Evolutionary conservation across 352 stramenopile species (phyloP).

Genomic region (Plasmopara viticola): DNA sequence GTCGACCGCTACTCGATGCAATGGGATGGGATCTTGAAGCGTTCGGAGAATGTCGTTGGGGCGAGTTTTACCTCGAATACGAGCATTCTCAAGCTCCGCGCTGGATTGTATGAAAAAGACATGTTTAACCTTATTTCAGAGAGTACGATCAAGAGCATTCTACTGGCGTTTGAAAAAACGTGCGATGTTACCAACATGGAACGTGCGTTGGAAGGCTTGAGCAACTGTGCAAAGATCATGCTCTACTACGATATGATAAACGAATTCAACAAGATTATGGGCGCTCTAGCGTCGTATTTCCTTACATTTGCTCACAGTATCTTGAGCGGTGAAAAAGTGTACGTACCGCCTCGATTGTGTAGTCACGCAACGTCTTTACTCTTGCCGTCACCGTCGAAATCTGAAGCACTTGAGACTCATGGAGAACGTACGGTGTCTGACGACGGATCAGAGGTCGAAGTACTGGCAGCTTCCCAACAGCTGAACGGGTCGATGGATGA

Average conservation of each 20-base stretch:
- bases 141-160: slow-evolving; percentile 69
- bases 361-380: slow-evolving; percentile 17
- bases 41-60: slow-evolving; percentile 81
- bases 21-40: slow-evolving; percentile 84
- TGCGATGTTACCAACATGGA: slow-evolving; percentile 83
- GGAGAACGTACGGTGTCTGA: slow-evolving; percentile 29
- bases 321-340: slow-evolving; percentile 79
- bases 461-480: slow-evolving; percentile 19
- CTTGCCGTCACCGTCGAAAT: slow-evolving; percentile 8
- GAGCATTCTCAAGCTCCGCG: slow-evolving; percentile 78
- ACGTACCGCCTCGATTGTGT: slow-evolving; percentile 44
- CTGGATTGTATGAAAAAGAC: slow-evolving; percentile 80
- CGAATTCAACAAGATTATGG: slow-evolving; percentile 82
- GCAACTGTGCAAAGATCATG: slow-evolving; percentile 81
- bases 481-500: slow-evolving; percentile 26
- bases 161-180: slow-evolving; percentile 79
- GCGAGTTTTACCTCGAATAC: slow-evolving; percentile 84
- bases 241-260: slow-evolving; percentile 79
- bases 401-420: slow-evolving; percentile 12
- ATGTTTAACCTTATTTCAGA: slow-evolving; percentile 85
- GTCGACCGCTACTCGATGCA: slow-evolving; percentile 85
- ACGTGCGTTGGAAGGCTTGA: slow-evolving; percentile 67
- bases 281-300: slow-evolving; percentile 72
- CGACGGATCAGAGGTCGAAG: slow-evolving; percentile 38
- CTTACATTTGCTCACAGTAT: slow-evolving; percentile 80